A percentile compares a stretch with the other conserved stretches of the same genome.
phyloP scores from a whole-genome alignment of 352 stramenopile species.

The Phytophthora cajani region DNA sequence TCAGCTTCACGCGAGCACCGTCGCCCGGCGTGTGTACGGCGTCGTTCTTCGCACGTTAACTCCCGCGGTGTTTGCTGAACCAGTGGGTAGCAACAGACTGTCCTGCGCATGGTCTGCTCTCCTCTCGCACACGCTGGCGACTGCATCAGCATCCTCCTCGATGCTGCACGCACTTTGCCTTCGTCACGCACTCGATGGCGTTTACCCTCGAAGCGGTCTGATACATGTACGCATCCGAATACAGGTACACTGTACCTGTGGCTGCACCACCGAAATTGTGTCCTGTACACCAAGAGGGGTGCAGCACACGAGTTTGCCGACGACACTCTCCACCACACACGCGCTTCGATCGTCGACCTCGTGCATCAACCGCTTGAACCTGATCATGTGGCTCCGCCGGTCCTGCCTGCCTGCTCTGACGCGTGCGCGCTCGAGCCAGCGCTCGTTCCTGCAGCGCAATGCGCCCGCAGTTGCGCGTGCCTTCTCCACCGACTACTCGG shows the following conservation, averaged over 20 bases:
- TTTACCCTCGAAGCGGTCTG: not conserved
- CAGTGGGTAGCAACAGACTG: not conserved
- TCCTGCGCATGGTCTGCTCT: not conserved
- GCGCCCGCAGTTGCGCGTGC: conserved; percentile 38
- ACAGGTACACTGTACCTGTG: conserved; percentile 10
- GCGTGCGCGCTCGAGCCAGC: conserved; percentile 37
- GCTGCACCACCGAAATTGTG: conserved; percentile 23
- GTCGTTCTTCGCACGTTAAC: not conserved
- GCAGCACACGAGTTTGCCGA: conserved; percentile 3
- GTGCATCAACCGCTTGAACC: conserved; percentile 22
- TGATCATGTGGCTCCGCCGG: conserved; percentile 70
- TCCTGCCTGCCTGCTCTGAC: conserved; percentile 53
- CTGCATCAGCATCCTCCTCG: not conserved
- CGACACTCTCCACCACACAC: conserved; percentile 24
- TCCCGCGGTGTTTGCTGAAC: not conserved
- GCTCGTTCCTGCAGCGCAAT: conserved; percentile 40
- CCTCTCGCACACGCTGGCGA: not conserved
- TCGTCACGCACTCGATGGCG: too few species aligned
- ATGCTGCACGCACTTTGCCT: too few species aligned
- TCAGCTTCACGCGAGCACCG: too few species aligned
- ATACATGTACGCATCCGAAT: not conserved
- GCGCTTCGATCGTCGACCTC: conserved; percentile 11
- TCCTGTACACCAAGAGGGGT: conserved; percentile 10
- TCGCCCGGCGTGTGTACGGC: too few species aligned
- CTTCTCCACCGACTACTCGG: conserved; percentile 53